A percentile compares a stretch with the other conserved stretches of the same genome.
phyloP scores from a whole-genome alignment of 2,329 filamentous ascomycete genomes.

The Fusarium sp. region DNA sequence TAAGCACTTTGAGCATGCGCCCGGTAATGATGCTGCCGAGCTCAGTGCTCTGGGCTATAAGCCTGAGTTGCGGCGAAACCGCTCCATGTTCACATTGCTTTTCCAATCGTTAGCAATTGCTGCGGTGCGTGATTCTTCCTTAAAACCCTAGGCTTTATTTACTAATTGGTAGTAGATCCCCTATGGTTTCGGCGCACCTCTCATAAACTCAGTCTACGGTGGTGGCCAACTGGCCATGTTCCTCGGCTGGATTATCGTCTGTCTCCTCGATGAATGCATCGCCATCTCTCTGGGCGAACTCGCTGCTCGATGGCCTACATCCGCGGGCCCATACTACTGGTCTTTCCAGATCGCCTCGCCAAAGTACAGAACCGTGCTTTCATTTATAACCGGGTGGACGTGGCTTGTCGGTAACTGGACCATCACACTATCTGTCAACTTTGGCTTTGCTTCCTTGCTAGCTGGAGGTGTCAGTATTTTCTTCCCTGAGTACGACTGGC shows the following conservation, averaged over 20 bases:
- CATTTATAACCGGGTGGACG: constrained; percentile 82
- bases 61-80: constrained; percentile 47
- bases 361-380: constrained; percentile 72
- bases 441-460: constrained; percentile 78
- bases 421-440: constrained; percentile 77
- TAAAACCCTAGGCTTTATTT: accelerated
- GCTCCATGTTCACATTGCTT: constrained; percentile 49
- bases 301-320: constrained; percentile 73
- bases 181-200: constrained; percentile 46
- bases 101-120: constrained; percentile 51
- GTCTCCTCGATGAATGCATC: constrained; percentile 79
- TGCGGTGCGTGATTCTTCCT: constrained; percentile 31
- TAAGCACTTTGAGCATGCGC: constrained; percentile 17
- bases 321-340: constrained; percentile 80
- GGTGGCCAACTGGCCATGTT: constrained; percentile 66
- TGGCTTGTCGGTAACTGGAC: constrained; percentile 81
- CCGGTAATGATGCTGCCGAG: constrained; percentile 43
- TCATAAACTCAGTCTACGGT: constrained; percentile 46
- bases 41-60: constrained; percentile 65
- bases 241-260: constrained; percentile 76
- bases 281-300: constrained; percentile 81
- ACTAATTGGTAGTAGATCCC: constrained; percentile 38
- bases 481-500: constrained; percentile 69
- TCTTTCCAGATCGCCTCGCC: constrained; percentile 75
- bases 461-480: constrained; percentile 76